Base-by-base conservation (phyloP, 2,329 filamentous ascomycete genomes). In the Cordyceps cicadae region DNA sequence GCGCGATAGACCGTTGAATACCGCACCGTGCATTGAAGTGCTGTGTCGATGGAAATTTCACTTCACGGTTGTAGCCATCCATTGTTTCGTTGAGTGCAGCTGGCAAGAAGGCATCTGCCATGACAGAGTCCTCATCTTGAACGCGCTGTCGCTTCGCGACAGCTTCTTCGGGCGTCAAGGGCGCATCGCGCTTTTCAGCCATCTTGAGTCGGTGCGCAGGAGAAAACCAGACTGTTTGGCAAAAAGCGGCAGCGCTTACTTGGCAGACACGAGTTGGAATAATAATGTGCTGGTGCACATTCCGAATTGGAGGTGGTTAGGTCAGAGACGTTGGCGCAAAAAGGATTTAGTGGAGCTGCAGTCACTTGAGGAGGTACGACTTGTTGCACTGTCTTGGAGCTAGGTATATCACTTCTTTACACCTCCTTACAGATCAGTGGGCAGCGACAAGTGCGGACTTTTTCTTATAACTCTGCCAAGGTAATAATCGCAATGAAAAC, bases 1-100 rank as follows among this genome's bases (percentile, higher is more conserved):
- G 69, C 0, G 78, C 79, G 60, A 87, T 81, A 12, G 82, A 80
- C 55, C 83, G 79, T 51, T 79, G 77, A 29, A 87, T 72, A 1
- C 79, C 69, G 19, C 62, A 61, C 60, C 73, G 67, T 7, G 71
- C 72, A 62, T 72, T 68, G 34, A 67, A 67, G 59, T 72, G 72
- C 37, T 68, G 66, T 4, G 72, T 73, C 15, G 69, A 68, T 3
- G 65, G 60, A 55, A 63, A 55, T 50, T 45, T 59, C 2, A 61
- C 12, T 54, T 66, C 63, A 41, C 63, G 50, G 3, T 66, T 65
- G 14, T n/a, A 50, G 26, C 59, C 37, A 9, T 62, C 67, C 34
- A 64, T 66, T 59, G 29, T 21, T 15, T 59, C 57, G 8, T 54
- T 41, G 21, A 51, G 17, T 15, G 57, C 17, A n/a, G 29, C 57